Conservation (phyloP, 495 filamentous ascomycete species). For the Lasiosphaeria ovina region DNA sequence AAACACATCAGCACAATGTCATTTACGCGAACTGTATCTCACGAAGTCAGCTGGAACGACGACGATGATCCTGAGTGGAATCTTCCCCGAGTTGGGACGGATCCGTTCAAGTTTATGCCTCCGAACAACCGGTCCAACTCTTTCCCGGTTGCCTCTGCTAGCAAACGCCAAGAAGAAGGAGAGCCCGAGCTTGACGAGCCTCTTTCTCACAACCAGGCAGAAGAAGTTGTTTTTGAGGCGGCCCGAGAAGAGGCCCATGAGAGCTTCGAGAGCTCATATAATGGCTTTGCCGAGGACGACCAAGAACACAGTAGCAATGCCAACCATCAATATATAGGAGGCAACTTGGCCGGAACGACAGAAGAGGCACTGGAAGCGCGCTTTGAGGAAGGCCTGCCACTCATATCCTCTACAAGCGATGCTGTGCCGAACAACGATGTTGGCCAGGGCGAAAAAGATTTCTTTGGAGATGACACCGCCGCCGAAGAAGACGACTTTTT, state of each 20-base stretch:
- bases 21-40: slow-evolving; percentile 51
- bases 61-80: slow-evolving; percentile 54
- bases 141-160: slow-evolving; percentile 55
- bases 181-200: slow-evolving; percentile 26
- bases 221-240: slow-evolving; percentile 25
- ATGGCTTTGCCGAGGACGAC: slow-evolving; percentile 26
- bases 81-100: slow-evolving; percentile 45
- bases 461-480: slow-evolving; percentile 40
- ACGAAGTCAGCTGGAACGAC: slow-evolving; percentile 54
- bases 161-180: slow-evolving; percentile 28
- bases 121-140: slow-evolving; percentile 58
- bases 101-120: slow-evolving; percentile 56
- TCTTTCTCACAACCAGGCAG: slow-evolving; percentile 18
- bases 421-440: slow-evolving; percentile 6
- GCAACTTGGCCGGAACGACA: slow-evolving; percentile 36
- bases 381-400: slow-evolving; percentile 60
- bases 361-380: slow-evolving; percentile 45
- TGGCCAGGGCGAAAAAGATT: slow-evolving; percentile 16
- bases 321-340: slow-evolving; percentile 34
- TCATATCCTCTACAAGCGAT: slow-evolving; percentile 39
- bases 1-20: slow-evolving; percentile 53
- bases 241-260: slow-evolving; percentile 34
- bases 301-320: slow-evolving; percentile 6
- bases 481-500: slow-evolving; percentile 54
- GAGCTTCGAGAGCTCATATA: slow-evolving; percentile 21